Percentiles rank a stretch among this genome's conserved stretches.
Conservation (phyloP, 2,329 filamentous ascomycete species). For the Myriosclerotinia duriaeana region DNA sequence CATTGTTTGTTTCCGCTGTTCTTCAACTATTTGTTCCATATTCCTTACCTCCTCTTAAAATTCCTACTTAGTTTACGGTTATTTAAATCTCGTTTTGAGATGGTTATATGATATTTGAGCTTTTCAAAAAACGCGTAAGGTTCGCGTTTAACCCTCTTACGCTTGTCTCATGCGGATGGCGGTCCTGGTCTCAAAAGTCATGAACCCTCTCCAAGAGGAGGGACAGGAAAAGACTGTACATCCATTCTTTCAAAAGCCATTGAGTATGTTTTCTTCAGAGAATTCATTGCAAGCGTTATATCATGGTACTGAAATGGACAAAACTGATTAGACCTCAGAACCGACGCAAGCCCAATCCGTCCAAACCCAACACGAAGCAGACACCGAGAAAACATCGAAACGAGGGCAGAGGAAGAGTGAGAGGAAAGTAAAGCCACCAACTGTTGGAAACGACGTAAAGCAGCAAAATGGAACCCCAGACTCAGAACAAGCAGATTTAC, state of each 20-base stretch:
- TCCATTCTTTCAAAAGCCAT: constrained; percentile 39
- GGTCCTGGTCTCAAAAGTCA: constrained; percentile 36
- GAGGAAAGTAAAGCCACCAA: background rate
- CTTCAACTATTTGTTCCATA: background rate
- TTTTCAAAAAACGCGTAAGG: constrained; percentile 32
- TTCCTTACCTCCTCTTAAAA: background rate
- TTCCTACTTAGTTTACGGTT: background rate
- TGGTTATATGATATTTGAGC: background rate
- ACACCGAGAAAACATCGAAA: constrained; percentile 2
- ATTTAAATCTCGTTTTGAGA: background rate
- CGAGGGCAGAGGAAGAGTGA: background rate
- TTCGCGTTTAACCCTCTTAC: constrained; percentile 30
- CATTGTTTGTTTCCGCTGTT: background rate
- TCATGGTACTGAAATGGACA: background rate
- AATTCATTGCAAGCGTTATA: background rate
- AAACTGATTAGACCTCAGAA: constrained; percentile 7
- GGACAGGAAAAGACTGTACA: constrained; percentile 33
- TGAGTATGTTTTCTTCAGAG: constrained; percentile 32
- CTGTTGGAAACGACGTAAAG: background rate
- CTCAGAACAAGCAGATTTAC: constrained; percentile 28
- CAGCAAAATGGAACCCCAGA: constrained; percentile 1
- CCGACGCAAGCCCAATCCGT: background rate
- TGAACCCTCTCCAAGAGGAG: constrained; percentile 37
- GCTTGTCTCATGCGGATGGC: constrained; percentile 34
- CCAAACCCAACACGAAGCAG: constrained; percentile 2